Base-by-base conservation (phyloP, 768 basidiomycete species). In the Tylopilus rubrobrunneus region DNA sequence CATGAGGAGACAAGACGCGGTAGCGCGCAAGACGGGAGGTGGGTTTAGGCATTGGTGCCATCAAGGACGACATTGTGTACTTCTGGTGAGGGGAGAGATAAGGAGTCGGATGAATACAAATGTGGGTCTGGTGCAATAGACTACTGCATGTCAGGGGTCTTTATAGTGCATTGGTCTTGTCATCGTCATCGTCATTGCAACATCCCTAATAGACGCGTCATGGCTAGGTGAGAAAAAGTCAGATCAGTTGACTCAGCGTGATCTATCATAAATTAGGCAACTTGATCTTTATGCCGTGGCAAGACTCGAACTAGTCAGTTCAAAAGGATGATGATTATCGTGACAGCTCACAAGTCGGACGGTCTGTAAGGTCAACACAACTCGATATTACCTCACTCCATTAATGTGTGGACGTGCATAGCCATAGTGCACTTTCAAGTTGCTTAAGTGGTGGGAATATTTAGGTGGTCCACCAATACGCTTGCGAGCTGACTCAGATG, bases 1-100 rank as follows among this genome's bases (percentile, higher is more conserved):
- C 75, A 28, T 62, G 52, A 2, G 74, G 71, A 0, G 74, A 72
- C 29, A 79, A 65, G 21, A 58, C 57, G 19, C 76, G 73, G 59
- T 76, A 71, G 7, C 63, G 66, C 12, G 69, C 71, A 5, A 73
- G 65, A 9, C 61, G 63, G 4, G 71, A 67, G 5, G 49, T 43
- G 7, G 74, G 72, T n/a, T 68, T 66, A 4, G 67, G 63, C 7
- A 56, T 53, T 9, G 68, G 62, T 17, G 27, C 3, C 46, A 58
- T 43, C 1, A 57, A 12, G 2, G 55, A 5, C 7, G 31, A 31
- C 56, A 56, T 61, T 1, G 27, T 46, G 56, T 11, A 41, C 40
- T 41, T 23, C 19, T 12, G 40, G 21, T 8, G 39, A 3, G 19
- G 10, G 8, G 39, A 40, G 2, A 10, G 9, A 19, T 7, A 10